A percentile compares a stretch with the other conserved stretches of the same genome.
phyloP scores from a whole-genome alignment of 192 early-diverging fungal genomes.

The Neocallimastix lanati region DNA sequence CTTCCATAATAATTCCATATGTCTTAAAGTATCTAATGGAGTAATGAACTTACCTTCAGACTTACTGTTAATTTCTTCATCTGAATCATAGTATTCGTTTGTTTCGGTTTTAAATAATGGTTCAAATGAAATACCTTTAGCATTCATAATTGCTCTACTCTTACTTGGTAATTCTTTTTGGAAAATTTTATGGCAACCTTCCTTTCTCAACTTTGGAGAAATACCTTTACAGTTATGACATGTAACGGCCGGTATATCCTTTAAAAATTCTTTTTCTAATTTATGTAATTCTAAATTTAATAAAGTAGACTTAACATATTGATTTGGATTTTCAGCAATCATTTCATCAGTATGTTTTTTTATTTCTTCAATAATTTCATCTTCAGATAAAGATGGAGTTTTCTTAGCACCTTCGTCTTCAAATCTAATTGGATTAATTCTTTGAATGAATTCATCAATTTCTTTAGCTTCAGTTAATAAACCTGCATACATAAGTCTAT shows the following conservation, averaged over 20 bases:
- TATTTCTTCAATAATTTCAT: conserved; percentile 10
- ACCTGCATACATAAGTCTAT: conserved; percentile 69
- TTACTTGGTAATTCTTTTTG: conserved; percentile 50
- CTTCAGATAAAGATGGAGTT: conserved; percentile 1
- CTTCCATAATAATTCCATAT: conserved; percentile 54
- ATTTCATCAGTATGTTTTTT: conserved; percentile 14
- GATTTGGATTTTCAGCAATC: not conserved
- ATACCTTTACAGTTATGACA: conserved; percentile 48
- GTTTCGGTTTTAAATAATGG: not conserved
- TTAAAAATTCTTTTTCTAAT: conserved; percentile 25
- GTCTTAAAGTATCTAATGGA: conserved; percentile 59
- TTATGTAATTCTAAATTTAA: conserved; percentile 20
- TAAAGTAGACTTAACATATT: conserved; percentile 14
- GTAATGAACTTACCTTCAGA: conserved; percentile 25
- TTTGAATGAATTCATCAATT: conserved; percentile 44
- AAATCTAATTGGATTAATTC: conserved; percentile 2
- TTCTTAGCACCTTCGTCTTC: not conserved
- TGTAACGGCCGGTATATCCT: conserved; percentile 18
- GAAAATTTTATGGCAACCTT: conserved; percentile 73
- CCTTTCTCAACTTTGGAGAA: conserved; percentile 56
- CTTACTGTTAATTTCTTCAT: not conserved
- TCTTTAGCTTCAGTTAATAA: conserved; percentile 63
- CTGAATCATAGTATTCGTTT: not conserved
- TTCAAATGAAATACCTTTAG: conserved; percentile 21
- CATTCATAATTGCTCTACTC: conserved; percentile 33